Base-by-base conservation (phyloP, 2,329 filamentous ascomycete species). In the Xylaria sp. region DNA sequence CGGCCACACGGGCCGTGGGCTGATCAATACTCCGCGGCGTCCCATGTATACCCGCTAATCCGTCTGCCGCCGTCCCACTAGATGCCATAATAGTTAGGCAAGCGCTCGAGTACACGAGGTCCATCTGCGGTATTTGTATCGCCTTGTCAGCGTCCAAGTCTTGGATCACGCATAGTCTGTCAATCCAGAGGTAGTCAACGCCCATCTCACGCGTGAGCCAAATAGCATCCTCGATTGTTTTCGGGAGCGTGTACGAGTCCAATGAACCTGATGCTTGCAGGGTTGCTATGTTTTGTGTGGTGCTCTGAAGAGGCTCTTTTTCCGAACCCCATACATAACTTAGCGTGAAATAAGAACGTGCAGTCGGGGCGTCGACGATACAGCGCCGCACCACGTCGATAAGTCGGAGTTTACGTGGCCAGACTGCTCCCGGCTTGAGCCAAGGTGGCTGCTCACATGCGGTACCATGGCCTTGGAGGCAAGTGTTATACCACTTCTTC, bases 131-230 rank as follows among this genome's bases (percentile, higher is more conserved):
- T 46, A 77, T 73, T 54, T 76, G 72, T 9, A 73, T 57, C 10
- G 69, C 65, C 31, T 72, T 69, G 23, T 70, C 66, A 28, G 56
- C n/a, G 26, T 59, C 57, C 7, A 76, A 74, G 49, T 77, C 73
- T 51, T 78, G 76, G 20, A 76, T 56, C 1, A 78, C 73, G 46
- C 76, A 78, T 11, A 75, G 57, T 13, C 72, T 69, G 31, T 78
- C 76, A 20, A 77, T 67, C 76, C 76, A 78, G n/a, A 78, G 69
- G 53, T 72, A 76, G 3, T 54, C 53, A 7, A 71, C 68, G 2
- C 73, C 74, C 57, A 77, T 67, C 20, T 67, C 63, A 11, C 46
- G 57, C 6, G 73, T 71, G 38, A 74, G 67, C 28, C 63, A 63
- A 2, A 76, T 64, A 2, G 71, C 72, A 51, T 76, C 74, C 3